Percentiles rank a stretch among this genome's conserved stretches.
These are phyloP conservation scores for Tetraselmis chui DNA, from an alignment of 139 green algal genomes.

Conservation along the genomic window DNA sequence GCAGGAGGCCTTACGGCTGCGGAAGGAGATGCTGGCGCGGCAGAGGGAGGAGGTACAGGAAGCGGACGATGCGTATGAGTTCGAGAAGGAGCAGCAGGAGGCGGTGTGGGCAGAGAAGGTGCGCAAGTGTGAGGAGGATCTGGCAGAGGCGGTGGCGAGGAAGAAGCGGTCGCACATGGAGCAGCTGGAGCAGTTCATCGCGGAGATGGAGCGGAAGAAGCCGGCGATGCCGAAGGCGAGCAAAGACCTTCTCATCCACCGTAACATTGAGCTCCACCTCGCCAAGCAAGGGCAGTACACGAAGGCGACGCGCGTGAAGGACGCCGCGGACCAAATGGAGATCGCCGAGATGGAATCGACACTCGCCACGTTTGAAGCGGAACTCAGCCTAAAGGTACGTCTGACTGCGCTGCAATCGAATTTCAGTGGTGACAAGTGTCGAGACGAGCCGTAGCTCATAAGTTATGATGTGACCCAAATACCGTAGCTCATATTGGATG, in stretches of 20 bases:
- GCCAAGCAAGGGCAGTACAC: constrained; percentile 31
- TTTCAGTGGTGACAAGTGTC: too few species aligned
- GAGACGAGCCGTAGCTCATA: too few species aligned
- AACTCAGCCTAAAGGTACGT: constrained; percentile 27
- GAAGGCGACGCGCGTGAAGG: constrained; percentile 29
- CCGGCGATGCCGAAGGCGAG: constrained; percentile 12
- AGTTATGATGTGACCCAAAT: too few species aligned
- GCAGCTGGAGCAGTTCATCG: constrained; percentile 8
- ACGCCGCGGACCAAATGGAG: constrained; percentile 36
- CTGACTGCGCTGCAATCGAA: too few species aligned
- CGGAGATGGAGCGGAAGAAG: constrained; percentile 23
- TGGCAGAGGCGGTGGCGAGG: neutral
- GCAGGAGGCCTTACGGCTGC: neutral
- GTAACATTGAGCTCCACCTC: constrained; percentile 25
- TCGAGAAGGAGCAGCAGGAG: neutral
- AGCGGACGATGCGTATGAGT: neutral
- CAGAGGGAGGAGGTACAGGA: neutral
- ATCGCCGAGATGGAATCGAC: constrained; percentile 21
- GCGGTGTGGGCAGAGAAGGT: neutral
- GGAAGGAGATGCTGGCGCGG: neutral
- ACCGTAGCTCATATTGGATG: too few species aligned
- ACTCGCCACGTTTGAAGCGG: constrained; percentile 26
- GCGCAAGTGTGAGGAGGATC: neutral
- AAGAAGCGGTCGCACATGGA: neutral
- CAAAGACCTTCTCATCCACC: constrained; percentile 32